Conservation (phyloP, 805 yeast species). For the Myxozyma neotropica region DNA sequence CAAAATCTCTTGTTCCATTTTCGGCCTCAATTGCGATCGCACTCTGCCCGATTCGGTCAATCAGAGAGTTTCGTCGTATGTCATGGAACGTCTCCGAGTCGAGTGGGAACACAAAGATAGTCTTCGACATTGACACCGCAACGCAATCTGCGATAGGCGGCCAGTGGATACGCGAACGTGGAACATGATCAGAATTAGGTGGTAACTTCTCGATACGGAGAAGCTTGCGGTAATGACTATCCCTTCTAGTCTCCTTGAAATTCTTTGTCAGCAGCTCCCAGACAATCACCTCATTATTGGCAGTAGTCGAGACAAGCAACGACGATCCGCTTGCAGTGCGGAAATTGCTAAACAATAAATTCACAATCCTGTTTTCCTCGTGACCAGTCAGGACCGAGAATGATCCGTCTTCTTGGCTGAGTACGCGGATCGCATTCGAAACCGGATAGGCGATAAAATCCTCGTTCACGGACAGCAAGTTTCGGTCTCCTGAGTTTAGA, state of each 20-base stretch:
- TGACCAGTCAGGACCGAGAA: slow-evolving; percentile 25
- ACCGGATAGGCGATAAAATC: slow-evolving; percentile 31
- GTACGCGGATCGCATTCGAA: slow-evolving; percentile 22
- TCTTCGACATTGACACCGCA: slow-evolving; percentile 25
- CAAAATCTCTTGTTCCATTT: slow-evolving; percentile 19
- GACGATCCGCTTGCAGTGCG: slow-evolving; percentile 21
- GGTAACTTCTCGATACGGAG: slow-evolving; percentile 31
- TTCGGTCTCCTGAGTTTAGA: slow-evolving; percentile 11
- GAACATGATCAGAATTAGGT: slow-evolving; percentile 32
- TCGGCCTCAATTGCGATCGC: slow-evolving; percentile 24
- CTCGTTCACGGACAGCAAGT: slow-evolving; percentile 22
- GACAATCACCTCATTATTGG: slow-evolving; percentile 28
- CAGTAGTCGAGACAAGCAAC: slow-evolving; percentile 30
- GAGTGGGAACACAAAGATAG: slow-evolving; percentile 24
- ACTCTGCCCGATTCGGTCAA: slow-evolving; percentile 13
- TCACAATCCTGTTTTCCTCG: slow-evolving; percentile 23
- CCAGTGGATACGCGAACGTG: slow-evolving; percentile 29
- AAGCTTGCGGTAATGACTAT: slow-evolving; percentile 29
- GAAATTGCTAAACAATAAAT: slow-evolving; percentile 18
- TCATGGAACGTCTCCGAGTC: slow-evolving; percentile 20
- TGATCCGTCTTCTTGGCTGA: slow-evolving; percentile 30
- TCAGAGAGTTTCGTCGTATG: slow-evolving; percentile 19
- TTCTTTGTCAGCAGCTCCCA: slow-evolving; percentile 30
- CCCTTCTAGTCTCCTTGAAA: slow-evolving; percentile 19
- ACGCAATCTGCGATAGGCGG: slow-evolving; percentile 21